Base-by-base conservation (phyloP, 176 grass and related monocot genomes). In the Zea luxurians region DNA sequence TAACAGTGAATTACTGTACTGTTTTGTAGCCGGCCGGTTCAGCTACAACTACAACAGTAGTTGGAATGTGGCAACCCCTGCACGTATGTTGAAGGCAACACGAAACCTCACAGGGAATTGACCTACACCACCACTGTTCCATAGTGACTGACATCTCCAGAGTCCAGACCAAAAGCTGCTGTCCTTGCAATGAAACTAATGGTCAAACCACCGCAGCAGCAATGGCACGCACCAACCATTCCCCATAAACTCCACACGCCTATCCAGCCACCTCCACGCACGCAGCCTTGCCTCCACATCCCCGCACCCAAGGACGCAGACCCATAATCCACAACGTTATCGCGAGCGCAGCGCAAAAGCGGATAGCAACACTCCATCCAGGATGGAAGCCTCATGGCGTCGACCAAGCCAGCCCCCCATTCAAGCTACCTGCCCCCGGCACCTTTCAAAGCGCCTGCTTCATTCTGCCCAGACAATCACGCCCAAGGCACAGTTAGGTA, bases 391-490 rank as follows among this genome's bases (percentile, higher is more conserved):
- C 4, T 74, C 69, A 61, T 75, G 79, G 48, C 55, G 47, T 13
- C 57, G 13, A 57, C 77, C 61, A 61, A 74, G 58, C 50, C 78
- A 73, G 13, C 7, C 20, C 57, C 58, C 58, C 64, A 71, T 84
- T 66, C 27, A 36, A 48, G 82, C 82, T 89, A 81, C 18, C 87
- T 42, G 75, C 48, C 72, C 38, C 65, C 71, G 41, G 10, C 36
- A 44, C 72, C 87, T 89, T 89, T 77, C 27, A 18, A 89, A 37
- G 35, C 3, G 8, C 72, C 87, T 37, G 72, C 87, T 66, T 38
- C 87, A 77, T 85, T 81, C 87, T 47, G 72, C 64, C 82, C 78
- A 85, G 82, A 85, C 78, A 85, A 76, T 66, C 82, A 76, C 71
- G 1, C 66, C 82, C 77, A 38, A 20, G 18, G 44, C 71, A 35